Conservation (phyloP, 768 basidiomycete species). For the Suillus ampliporus region DNA sequence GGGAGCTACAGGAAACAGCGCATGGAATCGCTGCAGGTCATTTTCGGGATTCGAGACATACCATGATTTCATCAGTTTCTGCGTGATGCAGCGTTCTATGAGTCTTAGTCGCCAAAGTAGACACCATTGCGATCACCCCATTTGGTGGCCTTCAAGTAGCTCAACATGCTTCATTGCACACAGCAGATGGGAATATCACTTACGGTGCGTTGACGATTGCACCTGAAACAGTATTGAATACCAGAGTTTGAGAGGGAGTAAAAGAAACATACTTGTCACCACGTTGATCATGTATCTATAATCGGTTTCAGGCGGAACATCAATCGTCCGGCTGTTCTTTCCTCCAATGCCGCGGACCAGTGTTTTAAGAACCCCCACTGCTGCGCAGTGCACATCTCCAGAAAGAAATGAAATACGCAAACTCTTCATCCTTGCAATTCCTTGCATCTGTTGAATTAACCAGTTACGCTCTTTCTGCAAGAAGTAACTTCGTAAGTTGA, state of each 20-base stretch:
- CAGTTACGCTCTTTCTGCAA: constrained; percentile 87
- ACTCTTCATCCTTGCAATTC: constrained; percentile 63
- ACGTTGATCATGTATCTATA: constrained; percentile 92
- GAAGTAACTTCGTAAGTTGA: constrained; percentile 8
- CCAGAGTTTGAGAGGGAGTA: background rate
- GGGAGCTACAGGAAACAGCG: constrained; percentile 60
- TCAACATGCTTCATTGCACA: constrained; percentile 3
- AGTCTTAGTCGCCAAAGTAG: constrained; percentile 75
- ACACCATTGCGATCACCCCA: constrained; percentile 79
- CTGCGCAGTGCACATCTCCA: constrained; percentile 94
- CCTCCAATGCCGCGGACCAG: constrained; percentile 42
- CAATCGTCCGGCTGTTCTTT: constrained; percentile 50
- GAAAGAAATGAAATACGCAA: constrained; percentile 85
- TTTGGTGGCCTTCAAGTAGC: constrained; percentile 55
- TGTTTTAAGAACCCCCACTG: constrained; percentile 80
- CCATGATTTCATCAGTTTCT: constrained; percentile 90
- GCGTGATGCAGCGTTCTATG: constrained; percentile 86
- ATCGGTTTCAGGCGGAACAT: constrained; percentile 61
- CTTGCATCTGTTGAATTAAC: constrained; percentile 82
- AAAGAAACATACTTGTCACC: constrained; percentile 64
- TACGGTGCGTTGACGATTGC: constrained; percentile 98
- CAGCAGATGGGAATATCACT: constrained; percentile 33
- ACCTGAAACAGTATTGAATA: constrained; percentile 41
- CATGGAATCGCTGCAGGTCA: constrained; percentile 2
- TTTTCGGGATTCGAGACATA: constrained; percentile 29